These are phyloP conservation scores for Tinospora cordifolia DNA, from an alignment of 164 flowering plant species.

Conservation along the genomic window DNA sequence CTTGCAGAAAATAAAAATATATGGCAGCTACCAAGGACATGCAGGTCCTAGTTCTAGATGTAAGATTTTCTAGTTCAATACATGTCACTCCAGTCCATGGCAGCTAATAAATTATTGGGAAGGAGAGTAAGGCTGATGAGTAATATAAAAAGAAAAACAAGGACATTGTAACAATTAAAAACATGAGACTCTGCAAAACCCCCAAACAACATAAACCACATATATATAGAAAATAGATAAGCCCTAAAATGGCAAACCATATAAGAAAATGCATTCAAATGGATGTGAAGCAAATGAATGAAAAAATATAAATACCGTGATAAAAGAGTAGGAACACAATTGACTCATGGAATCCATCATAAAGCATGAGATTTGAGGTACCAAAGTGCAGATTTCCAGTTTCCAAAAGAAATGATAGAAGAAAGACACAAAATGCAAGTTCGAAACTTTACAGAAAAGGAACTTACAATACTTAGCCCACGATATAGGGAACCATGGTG, in stretches of 20 bases:
- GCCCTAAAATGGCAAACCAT: too few species aligned
- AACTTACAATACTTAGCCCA: slow-evolving; percentile 91
- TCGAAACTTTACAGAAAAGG: neutral
- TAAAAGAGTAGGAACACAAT: too few species aligned
- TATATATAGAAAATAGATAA: neutral
- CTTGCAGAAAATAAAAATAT: neutral
- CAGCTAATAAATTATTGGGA: too few species aligned
- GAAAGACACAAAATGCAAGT: neutral
- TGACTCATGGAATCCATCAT: too few species aligned
- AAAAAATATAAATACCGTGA: too few species aligned
- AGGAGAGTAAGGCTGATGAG: too few species aligned
- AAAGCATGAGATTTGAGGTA: too few species aligned
- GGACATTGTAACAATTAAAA: neutral
- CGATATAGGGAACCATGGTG: slow-evolving; percentile 95
- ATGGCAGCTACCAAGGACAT: neutral
- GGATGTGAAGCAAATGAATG: neutral
- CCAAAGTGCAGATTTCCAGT: too few species aligned
- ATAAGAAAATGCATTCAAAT: neutral
- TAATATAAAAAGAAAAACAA: too few species aligned
- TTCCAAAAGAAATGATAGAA: neutral
- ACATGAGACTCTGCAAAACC: neutral
- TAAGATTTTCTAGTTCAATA: too few species aligned
- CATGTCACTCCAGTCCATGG: too few species aligned
- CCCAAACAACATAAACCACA: neutral
- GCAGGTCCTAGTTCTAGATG: neutral